phyloP scores from a whole-genome alignment of 176 grass and related monocot species.

The maize (Zea mays) region Zm-B73-REFERENCE-NAM-5.0 NC_050096.1:284862501-284863000 shows the following conservation, averaged over 20 bases:
- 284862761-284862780: conserved; percentile 70
- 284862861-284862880: conserved; percentile 71
- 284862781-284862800: conserved; percentile 95
- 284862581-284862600: conserved; percentile 1
- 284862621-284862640: conserved; percentile 9
- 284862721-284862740: neutral
- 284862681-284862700: neutral
- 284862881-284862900: conserved; percentile 84
- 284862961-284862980: conserved; percentile 90
- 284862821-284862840: conserved; percentile 89
- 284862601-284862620: conserved; percentile 29
- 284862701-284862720: neutral
- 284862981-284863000: conserved; percentile 80
- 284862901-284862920: conserved; percentile 82
- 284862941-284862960: conserved; percentile 77
- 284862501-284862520: conserved; percentile 9
- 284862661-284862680: neutral
- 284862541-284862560: conserved; percentile 6
- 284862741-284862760: conserved; percentile 22
- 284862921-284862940: conserved; percentile 87
- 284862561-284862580: neutral
- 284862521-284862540: conserved; percentile 14
- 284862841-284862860: conserved; percentile 77
- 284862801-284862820: conserved; percentile 89
- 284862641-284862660: neutral